Conservation (phyloP, 1,139 yeast genomes). For the Yamadazyma sp. region DNA sequence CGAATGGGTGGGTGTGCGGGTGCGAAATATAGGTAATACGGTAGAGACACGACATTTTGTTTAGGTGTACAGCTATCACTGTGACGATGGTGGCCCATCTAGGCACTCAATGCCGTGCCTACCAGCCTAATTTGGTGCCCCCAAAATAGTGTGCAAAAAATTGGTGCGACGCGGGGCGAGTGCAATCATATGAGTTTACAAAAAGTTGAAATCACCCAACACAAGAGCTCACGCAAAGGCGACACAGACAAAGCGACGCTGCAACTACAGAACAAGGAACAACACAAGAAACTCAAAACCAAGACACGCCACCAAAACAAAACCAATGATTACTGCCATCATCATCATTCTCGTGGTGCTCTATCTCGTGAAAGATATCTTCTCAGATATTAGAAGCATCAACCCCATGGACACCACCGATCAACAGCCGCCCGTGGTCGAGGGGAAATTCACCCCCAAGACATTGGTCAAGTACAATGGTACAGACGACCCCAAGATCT, state of each 20-base stretch:
- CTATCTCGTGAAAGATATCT: slow-evolving; percentile 23
- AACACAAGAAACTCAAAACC: neutral
- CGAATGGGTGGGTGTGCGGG: too few relatives aligned
- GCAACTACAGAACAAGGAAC: too few relatives aligned
- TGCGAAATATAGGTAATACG: neutral
- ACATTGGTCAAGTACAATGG: slow-evolving; percentile 80
- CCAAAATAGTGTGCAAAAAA: too few relatives aligned
- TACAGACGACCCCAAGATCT: slow-evolving; percentile 70
- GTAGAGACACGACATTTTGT: neutral
- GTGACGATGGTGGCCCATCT: too few relatives aligned
- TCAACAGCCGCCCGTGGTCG: slow-evolving; percentile 60
- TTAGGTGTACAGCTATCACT: too few relatives aligned
- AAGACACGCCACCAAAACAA: neutral
- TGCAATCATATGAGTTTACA: too few relatives aligned
- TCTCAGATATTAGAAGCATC: slow-evolving; percentile 18
- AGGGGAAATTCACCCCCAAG: slow-evolving; percentile 77
- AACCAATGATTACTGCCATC: slow-evolving; percentile 25
- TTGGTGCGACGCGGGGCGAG: too few relatives aligned
- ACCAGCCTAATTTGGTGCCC: too few relatives aligned
- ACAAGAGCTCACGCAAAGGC: too few relatives aligned
- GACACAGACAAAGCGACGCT: too few relatives aligned
- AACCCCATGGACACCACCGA: slow-evolving; percentile 13
- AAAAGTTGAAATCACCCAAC: too few relatives aligned
- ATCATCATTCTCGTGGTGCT: slow-evolving; percentile 23
- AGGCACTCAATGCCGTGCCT: too few relatives aligned